These are phyloP conservation scores for Fusarium continuum DNA, from an alignment of 2,329 filamentous ascomycete species.

Conservation along the genomic window DNA sequence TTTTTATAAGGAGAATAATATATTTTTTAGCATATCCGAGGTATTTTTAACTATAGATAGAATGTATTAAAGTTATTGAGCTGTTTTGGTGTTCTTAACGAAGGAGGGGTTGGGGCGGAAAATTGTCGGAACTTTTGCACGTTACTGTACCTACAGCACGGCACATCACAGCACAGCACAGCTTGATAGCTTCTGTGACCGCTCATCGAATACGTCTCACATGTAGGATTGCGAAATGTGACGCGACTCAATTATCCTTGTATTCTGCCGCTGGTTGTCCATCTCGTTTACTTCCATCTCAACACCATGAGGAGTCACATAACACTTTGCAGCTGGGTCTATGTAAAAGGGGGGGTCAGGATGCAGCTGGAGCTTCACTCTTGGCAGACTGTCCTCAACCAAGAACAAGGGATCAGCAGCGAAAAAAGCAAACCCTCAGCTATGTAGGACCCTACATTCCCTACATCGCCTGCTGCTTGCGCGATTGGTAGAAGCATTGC, in stretches of 20 bases:
- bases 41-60: too few species aligned
- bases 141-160: neutral
- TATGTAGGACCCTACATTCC: constrained; percentile 7
- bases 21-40: too few species aligned
- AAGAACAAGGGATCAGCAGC: constrained; percentile 3
- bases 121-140: too few species aligned
- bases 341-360: neutral
- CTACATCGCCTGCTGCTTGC: neutral
- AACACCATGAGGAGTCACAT: neutral
- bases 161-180: neutral
- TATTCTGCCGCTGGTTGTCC: neutral
- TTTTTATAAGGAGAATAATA: too few species aligned
- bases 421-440: neutral
- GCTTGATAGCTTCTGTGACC: neutral
- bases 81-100: too few species aligned
- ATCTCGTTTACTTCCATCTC: neutral
- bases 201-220: neutral
- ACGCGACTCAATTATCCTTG: neutral
- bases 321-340: neutral
- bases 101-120: too few species aligned
- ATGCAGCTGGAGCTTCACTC: neutral
- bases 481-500: constrained; percentile 33
- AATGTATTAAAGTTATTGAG: too few species aligned
- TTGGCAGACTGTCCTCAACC: constrained; percentile 1
- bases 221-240: constrained; percentile 15